Conservation (phyloP, 345 rosid species). For the Populus nigra region DNA sequence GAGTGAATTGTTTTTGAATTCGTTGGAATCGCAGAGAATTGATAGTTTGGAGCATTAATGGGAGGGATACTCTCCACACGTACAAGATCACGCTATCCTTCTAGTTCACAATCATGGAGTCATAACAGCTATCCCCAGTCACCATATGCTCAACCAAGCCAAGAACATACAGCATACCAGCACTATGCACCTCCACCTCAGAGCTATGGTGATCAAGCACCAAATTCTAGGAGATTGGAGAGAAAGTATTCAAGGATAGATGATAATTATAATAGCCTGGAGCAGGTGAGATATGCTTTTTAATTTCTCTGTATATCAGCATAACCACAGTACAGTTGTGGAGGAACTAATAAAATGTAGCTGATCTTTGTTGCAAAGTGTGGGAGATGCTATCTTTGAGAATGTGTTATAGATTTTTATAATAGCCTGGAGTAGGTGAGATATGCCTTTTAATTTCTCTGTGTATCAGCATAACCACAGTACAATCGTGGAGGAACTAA, state of each 20-base stretch:
- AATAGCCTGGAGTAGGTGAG: conserved; percentile 59
- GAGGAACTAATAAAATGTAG: background rate
- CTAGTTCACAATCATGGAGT: conserved; percentile 46
- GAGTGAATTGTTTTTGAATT: conserved; percentile 9
- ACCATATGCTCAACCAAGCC: conserved; percentile 42
- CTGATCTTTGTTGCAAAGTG: background rate
- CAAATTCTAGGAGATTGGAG: conserved; percentile 46
- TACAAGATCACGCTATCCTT: conserved; percentile 20
- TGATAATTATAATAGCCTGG: conserved; percentile 59
- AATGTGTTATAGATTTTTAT: conserved; percentile 19
- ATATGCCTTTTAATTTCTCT: background rate
- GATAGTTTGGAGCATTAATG: conserved; percentile 36
- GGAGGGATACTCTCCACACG: conserved; percentile 57
- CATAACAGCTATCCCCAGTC: conserved; percentile 37
- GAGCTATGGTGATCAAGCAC: conserved; percentile 33
- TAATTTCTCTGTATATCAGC: background rate
- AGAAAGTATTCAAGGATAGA: conserved; percentile 67
- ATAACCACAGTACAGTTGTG: background rate
- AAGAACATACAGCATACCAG: conserved; percentile 37
- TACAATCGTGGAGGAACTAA: background rate
- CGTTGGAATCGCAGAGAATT: conserved; percentile 22
- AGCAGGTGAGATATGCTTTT: conserved; percentile 42
- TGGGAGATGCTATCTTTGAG: background rate
- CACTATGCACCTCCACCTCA: conserved; percentile 39
- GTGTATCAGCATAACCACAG: background rate